Evolutionary conservation across 371 early-diverging fungal genomes (phyloP).

Genomic region (Mucor irregularis): DNA sequence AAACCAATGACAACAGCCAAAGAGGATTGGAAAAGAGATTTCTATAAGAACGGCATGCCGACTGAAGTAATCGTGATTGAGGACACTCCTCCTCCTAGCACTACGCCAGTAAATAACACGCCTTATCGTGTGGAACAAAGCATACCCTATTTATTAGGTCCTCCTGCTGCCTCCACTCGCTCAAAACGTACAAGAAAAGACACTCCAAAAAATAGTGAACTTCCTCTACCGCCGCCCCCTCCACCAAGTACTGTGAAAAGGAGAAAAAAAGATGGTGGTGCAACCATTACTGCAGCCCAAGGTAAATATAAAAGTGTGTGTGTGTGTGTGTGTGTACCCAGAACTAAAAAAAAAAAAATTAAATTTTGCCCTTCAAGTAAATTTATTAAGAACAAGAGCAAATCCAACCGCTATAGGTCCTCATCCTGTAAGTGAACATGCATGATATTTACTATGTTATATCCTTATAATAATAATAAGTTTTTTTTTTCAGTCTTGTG

Average conservation of each 20-base stretch:
- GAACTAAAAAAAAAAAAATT: constrained; percentile 49
- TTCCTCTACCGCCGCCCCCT: constrained; percentile 6
- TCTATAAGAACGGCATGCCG: constrained; percentile 59
- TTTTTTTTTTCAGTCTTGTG: constrained; percentile 46
- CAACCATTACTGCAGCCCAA: neutral
- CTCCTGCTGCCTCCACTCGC: constrained; percentile 33
- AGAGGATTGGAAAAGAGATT: constrained; percentile 53
- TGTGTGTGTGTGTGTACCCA: too few relatives aligned
- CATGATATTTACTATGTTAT: neutral
- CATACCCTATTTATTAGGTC: constrained; percentile 17
- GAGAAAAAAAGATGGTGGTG: constrained; percentile 12
- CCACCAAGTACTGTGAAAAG: constrained; percentile 8
- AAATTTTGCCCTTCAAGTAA: constrained; percentile 61
- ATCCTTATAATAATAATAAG: neutral
- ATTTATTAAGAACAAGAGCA: constrained; percentile 6
- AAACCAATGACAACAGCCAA: constrained; percentile 3
- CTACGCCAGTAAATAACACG: neutral
- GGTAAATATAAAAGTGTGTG: neutral
- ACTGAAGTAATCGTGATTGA: constrained; percentile 64
- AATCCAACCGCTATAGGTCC: constrained; percentile 2
- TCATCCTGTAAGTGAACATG: neutral
- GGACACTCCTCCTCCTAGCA: constrained; percentile 53
- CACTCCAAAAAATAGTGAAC: neutral
- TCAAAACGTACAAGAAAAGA: constrained; percentile 26
- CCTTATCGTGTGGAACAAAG: constrained; percentile 14